These are phyloP conservation scores for Scedosporium apiospermum DNA, from an alignment of 2,329 filamentous ascomycete species.

Conservation along the genomic window DNA sequence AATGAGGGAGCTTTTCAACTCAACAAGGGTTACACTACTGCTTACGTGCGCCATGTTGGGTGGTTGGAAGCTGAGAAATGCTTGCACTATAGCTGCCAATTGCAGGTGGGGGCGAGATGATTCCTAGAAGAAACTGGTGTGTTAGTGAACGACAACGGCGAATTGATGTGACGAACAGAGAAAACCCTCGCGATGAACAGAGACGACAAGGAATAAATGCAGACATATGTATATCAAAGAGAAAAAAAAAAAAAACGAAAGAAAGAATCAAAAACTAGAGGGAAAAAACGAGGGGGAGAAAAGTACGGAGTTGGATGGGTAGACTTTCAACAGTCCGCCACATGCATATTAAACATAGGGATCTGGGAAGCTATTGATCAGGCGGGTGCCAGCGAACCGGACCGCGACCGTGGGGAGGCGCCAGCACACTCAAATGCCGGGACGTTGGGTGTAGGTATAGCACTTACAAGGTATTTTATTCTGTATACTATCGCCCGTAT, in stretches of 20 bases:
- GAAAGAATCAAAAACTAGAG: background rate
- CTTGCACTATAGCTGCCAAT: background rate
- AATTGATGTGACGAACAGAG: background rate
- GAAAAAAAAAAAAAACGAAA: background rate
- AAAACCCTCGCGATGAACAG: background rate
- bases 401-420: too few species aligned
- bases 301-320: too few species aligned
- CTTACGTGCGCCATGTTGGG: conserved; percentile 34
- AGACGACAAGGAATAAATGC: background rate
- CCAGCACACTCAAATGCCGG: background rate
- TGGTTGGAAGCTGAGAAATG: background rate
- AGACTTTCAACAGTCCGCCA: background rate
- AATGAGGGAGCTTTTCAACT: conserved; percentile 33
- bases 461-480: conserved; percentile 27
- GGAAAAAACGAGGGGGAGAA: background rate
- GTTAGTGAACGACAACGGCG: background rate
- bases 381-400: background rate
- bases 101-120: background rate
- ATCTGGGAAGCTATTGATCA: background rate
- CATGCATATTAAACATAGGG: background rate
- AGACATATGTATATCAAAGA: background rate
- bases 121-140: background rate
- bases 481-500: conserved; percentile 47
- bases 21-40: conserved; percentile 20
- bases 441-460: background rate